Evolutionary conservation across 164 flowering plant species (phyloP), one percentile per base, ranked within the genome.

Genomic region (Nymphaea thermarum): DNA sequence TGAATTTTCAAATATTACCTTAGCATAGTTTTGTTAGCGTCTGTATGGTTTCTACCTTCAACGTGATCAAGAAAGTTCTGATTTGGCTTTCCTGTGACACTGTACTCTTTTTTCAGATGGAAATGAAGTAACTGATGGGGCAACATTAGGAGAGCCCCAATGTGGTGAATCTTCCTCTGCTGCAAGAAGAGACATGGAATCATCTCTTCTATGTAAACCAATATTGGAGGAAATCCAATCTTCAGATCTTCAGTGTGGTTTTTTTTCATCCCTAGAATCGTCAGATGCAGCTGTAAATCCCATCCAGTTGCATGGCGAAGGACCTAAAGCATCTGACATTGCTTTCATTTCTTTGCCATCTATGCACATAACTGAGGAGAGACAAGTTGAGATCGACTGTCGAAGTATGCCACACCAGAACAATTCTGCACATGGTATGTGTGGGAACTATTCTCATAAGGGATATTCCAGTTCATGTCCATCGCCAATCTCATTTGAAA

Each of bases 341-440:
- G 74, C 79, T 44, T 86, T 80, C 66, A 71, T 18, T 76, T 84
- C 86, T 5, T 55, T 83, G 76, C 87, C 91, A 7, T 53, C 77
- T 16, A 75, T 83, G 87, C 82, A 78, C 75, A 55, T 80, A 18
- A 64, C 71, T 75, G 83, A 71, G 60, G 79, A 64, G 42, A 65
- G 53, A 12, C 73, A 70, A 18, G 10, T 10, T 8, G 66, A n/a
- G 8, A 7, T 5, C 43, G 78, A 68, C 41, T 61, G 17, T 8
- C 65, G 61, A 65, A 69, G 66, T 67, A 47, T 65, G 64, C 74
- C 59, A 25, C 72, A 71, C 67, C 75, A 66, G 60, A 43, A 43
- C 44, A 41, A 43, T 5, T 53, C 53, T 68, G 66, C 77, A 65
- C 69, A 74, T 60, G 74, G 66, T 60, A 3, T 43, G 72, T 70